These are phyloP conservation scores for Kwoniella dejecticola DNA, from an alignment of 768 basidiomycete genomes.

Conservation along the genomic window DNA sequence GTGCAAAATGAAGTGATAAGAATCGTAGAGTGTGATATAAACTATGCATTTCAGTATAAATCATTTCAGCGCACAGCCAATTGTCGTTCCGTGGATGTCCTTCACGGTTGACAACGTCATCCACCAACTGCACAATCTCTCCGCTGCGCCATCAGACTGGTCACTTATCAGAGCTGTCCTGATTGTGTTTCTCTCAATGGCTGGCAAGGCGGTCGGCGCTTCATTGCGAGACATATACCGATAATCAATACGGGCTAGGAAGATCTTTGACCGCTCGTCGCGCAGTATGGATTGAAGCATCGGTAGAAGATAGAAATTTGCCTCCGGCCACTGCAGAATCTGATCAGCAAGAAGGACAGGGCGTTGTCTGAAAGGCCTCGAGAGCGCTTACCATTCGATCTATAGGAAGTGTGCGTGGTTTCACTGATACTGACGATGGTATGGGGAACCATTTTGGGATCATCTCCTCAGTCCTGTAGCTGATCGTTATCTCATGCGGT, in stretches of 20 bases:
- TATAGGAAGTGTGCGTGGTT: constrained; percentile 10
- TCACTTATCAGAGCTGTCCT: not conserved
- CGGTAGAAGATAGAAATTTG: constrained; percentile 18
- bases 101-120: not conserved
- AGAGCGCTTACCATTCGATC: constrained; percentile 26
- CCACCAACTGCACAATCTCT: constrained; percentile 18
- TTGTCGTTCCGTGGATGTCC: not conserved
- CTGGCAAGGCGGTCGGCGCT: constrained; percentile 8
- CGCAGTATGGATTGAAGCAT: constrained; percentile 8
- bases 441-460: constrained; percentile 74
- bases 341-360: not conserved
- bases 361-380: not conserved
- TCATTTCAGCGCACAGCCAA: not conserved
- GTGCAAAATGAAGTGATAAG: constrained; percentile 4
- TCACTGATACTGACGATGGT: not conserved
- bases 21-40: constrained; percentile 20
- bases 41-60: constrained; percentile 11
- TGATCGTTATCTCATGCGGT: not conserved
- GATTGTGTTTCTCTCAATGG: constrained; percentile 8
- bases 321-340: constrained; percentile 21
- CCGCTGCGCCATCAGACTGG: not conserved
- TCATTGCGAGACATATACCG: constrained; percentile 2
- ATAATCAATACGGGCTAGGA: constrained; percentile 18
- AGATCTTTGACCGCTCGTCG: not conserved
- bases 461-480: constrained; percentile 82